These are phyloP conservation scores for Chrysoporthe austroafricana DNA, from an alignment of 2,329 filamentous ascomycete species.

Conservation along the genomic window DNA sequence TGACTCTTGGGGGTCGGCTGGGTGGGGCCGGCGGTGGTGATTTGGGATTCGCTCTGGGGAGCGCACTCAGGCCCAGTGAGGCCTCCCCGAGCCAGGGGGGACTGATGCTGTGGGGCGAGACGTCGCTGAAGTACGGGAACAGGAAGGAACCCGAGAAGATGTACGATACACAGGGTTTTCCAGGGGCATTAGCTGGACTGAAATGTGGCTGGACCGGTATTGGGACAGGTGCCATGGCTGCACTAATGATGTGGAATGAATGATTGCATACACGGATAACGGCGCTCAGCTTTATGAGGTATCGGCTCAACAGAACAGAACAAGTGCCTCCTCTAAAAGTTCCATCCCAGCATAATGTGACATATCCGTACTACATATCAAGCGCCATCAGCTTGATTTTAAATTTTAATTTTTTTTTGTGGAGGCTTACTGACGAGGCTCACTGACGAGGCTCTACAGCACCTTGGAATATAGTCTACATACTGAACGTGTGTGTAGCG, in stretches of 20 bases:
- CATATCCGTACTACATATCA: too few species aligned
- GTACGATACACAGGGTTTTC: neutral
- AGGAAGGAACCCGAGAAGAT: neutral
- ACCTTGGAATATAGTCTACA: too few species aligned
- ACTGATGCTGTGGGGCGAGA: too few species aligned
- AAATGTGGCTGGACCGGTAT: too few species aligned
- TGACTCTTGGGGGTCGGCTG: neutral
- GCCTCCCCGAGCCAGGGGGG: neutral
- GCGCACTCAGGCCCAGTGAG: neutral
- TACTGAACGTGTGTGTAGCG: too few species aligned
- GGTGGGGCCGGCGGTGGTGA: constrained; percentile 7
- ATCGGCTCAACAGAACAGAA: neutral
- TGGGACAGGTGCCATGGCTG: too few species aligned
- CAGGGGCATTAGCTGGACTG: neutral
- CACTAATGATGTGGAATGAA: neutral
- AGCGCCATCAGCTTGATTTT: too few species aligned
- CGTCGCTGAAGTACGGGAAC: too few species aligned
- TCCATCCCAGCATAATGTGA: too few species aligned
- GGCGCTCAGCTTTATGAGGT: neutral
- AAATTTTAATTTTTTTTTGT: too few species aligned
- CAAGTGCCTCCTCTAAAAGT: neutral
- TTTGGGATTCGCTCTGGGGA: neutral
- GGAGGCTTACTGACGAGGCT: too few species aligned
- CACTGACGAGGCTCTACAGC: too few species aligned
- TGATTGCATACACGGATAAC: neutral